A percentile compares a stretch with the other conserved stretches of the same genome.
Conservation (phyloP, 2,329 filamentous ascomycete genomes). For the Paracorniculantispora psalliotae region DNA sequence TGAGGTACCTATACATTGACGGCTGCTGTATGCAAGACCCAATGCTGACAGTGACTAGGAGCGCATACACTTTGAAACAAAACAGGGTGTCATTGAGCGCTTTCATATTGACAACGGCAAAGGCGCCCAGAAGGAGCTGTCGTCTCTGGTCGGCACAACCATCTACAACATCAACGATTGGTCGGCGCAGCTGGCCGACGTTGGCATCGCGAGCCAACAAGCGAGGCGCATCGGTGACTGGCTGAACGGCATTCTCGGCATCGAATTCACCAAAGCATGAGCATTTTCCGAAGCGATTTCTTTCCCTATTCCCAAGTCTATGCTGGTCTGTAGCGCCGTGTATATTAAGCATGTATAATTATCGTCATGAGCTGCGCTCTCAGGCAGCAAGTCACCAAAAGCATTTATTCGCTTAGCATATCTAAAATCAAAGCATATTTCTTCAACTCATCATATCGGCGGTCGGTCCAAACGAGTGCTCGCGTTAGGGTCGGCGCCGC, state of each 20-base stretch:
- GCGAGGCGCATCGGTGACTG: not conserved
- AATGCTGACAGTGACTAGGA: conserved; percentile 12
- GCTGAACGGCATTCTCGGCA: conserved; percentile 11
- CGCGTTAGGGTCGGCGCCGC: too few species aligned
- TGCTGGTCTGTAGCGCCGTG: not conserved
- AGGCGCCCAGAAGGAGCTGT: not conserved
- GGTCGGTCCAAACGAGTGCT: too few species aligned
- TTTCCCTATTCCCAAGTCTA: not conserved
- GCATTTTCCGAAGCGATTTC: not conserved
- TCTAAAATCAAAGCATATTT: too few species aligned
- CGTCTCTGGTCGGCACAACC: not conserved
- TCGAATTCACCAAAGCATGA: conserved; percentile 2
- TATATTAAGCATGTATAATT: not conserved
- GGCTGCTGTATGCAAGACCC: not conserved
- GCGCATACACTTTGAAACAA: conserved; percentile 11
- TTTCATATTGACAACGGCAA: not conserved
- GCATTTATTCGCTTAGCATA: not conserved
- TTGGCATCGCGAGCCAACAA: not conserved
- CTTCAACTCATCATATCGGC: too few species aligned
- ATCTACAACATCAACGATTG: conserved; percentile 12
- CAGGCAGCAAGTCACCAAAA: not conserved
- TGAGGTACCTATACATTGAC: conserved; percentile 27
- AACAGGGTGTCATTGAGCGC: conserved; percentile 11
- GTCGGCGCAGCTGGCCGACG: conserved; percentile 4
- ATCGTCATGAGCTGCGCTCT: not conserved